A percentile compares a stretch with the other conserved stretches of the same genome.
These are phyloP conservation scores for Nigrospora sphaerica DNA, from an alignment of 2,329 filamentous ascomycete species.

Conservation along the genomic window DNA sequence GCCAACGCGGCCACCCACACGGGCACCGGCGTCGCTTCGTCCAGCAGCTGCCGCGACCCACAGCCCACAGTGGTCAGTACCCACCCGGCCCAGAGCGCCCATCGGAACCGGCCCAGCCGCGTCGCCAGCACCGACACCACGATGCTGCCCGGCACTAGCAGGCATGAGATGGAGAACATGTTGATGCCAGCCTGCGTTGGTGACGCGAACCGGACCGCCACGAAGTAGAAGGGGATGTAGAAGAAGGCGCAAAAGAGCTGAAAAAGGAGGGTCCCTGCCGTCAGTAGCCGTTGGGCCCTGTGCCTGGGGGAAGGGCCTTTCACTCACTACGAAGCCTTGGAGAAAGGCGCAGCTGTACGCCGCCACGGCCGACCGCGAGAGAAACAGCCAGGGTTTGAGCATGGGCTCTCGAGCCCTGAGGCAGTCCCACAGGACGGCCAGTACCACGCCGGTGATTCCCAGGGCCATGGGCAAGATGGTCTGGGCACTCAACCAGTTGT, in stretches of 20 bases:
- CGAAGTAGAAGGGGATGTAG: constrained; percentile 4
- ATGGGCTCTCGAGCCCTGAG: constrained; percentile 6
- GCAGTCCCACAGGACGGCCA: constrained; percentile 12
- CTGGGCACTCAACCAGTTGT: constrained; percentile 30
- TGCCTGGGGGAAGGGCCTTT: not conserved
- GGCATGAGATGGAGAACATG: not conserved
- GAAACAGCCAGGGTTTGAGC: not conserved
- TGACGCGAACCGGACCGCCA: not conserved
- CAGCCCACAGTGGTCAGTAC: not conserved
- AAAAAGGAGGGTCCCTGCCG: too few species aligned
- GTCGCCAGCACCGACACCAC: not conserved
- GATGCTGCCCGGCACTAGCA: constrained; percentile 1
- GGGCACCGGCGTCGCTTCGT: not conserved
- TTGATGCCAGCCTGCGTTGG: constrained; percentile 1
- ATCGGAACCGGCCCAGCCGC: constrained; percentile 1
- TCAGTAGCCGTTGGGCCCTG: too few species aligned
- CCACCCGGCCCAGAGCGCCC: constrained; percentile 1
- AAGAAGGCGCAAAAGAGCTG: constrained; percentile 1
- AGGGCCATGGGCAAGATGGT: constrained; percentile 5
- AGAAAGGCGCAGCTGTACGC: constrained; percentile 2
- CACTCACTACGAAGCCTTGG: constrained; percentile 3
- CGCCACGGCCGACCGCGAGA: not conserved
- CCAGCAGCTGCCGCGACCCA: not conserved
- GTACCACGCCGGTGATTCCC: constrained; percentile 11
- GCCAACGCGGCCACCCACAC: not conserved